These are phyloP conservation scores for Litchi chinensis DNA, from an alignment of 345 rosid genomes.

Conservation along the genomic window DNA sequence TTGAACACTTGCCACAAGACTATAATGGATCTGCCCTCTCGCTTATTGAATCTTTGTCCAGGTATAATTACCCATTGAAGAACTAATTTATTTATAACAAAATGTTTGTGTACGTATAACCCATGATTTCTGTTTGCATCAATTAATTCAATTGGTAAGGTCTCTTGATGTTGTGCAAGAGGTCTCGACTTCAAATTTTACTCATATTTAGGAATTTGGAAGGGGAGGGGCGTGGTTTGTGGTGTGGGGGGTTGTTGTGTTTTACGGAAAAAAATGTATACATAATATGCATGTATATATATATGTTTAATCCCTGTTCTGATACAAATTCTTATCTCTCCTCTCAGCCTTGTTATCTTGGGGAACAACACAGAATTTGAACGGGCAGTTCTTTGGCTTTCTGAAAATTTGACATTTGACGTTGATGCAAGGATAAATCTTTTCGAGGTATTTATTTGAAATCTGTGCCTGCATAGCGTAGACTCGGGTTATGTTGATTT, in stretches of 20 bases:
- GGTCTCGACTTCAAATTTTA: neutral
- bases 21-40: slow-evolving; percentile 94
- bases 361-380: slow-evolving; percentile 89
- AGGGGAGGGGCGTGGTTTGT: too few species aligned
- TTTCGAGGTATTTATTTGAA: slow-evolving; percentile 66
- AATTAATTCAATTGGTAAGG: neutral
- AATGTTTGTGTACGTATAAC: neutral
- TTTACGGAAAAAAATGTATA: neutral
- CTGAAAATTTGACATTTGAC: slow-evolving; percentile 76
- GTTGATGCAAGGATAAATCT: slow-evolving; percentile 89
- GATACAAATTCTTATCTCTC: slow-evolving; percentile 18
- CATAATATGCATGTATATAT: neutral
- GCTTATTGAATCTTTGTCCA: slow-evolving; percentile 85
- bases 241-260: too few species aligned
- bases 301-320: slow-evolving; percentile 16
- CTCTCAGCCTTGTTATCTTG: slow-evolving; percentile 79
- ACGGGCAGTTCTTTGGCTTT: slow-evolving; percentile 82
- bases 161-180: neutral
- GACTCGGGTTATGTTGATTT: neutral
- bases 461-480: neutral
- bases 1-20: slow-evolving; percentile 77
- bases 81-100: neutral
- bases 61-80: slow-evolving; percentile 43
- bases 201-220: neutral
- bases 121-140: neutral